phyloP scores from a whole-genome alignment of 2,329 filamentous ascomycete species.

The Neocucurbitaria cava region DNA sequence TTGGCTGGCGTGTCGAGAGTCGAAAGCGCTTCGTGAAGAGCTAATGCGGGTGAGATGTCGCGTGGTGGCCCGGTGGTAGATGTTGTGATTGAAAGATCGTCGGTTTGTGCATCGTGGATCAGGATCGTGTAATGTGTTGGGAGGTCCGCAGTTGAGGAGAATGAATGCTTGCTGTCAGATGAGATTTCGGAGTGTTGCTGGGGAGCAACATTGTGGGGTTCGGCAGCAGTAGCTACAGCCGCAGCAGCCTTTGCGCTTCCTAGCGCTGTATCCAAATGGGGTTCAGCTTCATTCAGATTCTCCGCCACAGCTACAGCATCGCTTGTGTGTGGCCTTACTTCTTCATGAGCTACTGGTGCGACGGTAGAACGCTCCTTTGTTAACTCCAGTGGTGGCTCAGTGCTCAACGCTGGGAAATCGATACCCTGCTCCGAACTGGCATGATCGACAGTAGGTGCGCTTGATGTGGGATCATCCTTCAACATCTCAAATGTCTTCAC shows the following conservation, averaged over 20 bases:
- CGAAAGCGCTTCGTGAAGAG: conserved; percentile 37
- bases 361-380: not conserved
- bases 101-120: conserved; percentile 34
- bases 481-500: conserved; percentile 15
- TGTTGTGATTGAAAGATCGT: conserved; percentile 33
- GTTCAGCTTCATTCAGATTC: not conserved
- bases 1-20: conserved; percentile 34
- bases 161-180: not conserved
- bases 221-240: not conserved
- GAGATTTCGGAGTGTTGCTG: not conserved
- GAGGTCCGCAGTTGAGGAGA: not conserved
- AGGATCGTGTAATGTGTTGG: conserved; percentile 33
- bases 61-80: conserved; percentile 26
- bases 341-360: not conserved
- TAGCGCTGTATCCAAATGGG: not conserved
- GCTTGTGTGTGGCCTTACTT: not conserved
- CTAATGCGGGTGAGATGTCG: conserved; percentile 24
- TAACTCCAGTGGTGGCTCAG: not conserved
- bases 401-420: not conserved
- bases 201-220: not conserved
- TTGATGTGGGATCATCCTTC: conserved; percentile 19
- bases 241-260: not conserved
- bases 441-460: not conserved
- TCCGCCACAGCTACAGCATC: not conserved
- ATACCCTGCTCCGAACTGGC: not conserved